These are phyloP conservation scores for Stygiomarasmius scandens DNA, from an alignment of 1,284 basidiomycete genomes.

Conservation along the genomic window DNA sequence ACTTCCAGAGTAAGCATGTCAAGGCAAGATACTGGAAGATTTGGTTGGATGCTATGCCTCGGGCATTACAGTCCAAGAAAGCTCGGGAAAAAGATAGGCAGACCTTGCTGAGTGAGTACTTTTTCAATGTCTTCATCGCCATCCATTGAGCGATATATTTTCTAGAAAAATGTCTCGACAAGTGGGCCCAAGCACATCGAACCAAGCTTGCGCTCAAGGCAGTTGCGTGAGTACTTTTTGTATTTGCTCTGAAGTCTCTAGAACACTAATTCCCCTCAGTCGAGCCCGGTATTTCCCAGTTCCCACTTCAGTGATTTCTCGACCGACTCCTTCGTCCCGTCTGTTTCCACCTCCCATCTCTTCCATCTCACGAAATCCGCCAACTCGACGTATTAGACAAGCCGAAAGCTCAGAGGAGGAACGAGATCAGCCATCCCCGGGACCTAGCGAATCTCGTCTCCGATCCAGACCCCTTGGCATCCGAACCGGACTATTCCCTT, in stretches of 20 bases:
- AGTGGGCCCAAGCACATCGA: conserved; percentile 67
- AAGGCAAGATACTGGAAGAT: conserved; percentile 63
- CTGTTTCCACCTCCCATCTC: conserved; percentile 20
- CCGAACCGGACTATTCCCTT: conserved; percentile 10
- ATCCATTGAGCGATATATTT: conserved; percentile 17
- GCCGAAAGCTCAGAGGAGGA: conserved; percentile 33
- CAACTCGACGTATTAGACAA: conserved; percentile 27
- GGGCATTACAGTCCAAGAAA: conserved; percentile 60
- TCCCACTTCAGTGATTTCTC: conserved; percentile 44
- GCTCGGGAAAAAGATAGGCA: conserved; percentile 65
- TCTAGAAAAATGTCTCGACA: conserved; percentile 59
- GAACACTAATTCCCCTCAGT: conserved; percentile 28
- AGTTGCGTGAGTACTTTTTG: conserved; percentile 64
- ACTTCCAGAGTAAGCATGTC: conserved; percentile 62
- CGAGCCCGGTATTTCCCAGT: conserved; percentile 73
- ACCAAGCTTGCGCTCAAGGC: conserved; percentile 76
- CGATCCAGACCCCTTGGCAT: conserved; percentile 2
- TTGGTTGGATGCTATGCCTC: conserved; percentile 73
- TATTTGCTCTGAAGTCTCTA: conserved; percentile 13
- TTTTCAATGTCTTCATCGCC: conserved; percentile 4
- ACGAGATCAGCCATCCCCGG: conserved; percentile 25
- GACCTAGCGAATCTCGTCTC: conserved; percentile 17
- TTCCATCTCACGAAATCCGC: conserved; percentile 15
- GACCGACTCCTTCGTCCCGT: conserved; percentile 15
- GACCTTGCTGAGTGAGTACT: conserved; percentile 61